Evolutionary conservation across 2,329 filamentous ascomycete genomes (phyloP).

Genomic region (Colletotrichum cordylinicola): DNA sequence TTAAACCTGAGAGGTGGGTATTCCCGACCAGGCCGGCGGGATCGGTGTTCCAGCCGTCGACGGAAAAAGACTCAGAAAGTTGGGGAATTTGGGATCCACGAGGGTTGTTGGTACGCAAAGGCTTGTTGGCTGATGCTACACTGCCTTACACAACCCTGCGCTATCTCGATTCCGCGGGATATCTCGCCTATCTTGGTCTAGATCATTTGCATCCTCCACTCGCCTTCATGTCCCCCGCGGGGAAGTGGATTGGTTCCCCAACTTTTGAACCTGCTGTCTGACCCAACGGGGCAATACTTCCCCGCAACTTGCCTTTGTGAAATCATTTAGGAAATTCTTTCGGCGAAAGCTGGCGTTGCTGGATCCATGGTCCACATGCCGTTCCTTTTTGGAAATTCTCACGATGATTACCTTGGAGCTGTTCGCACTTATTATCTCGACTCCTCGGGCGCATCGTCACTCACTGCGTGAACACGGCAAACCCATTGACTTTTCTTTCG

Average conservation of each 20-base stretch:
- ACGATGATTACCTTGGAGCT: background rate
- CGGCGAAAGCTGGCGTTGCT: background rate
- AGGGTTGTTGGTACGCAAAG: background rate
- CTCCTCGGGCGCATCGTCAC: background rate
- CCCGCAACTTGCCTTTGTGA: background rate
- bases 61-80: background rate
- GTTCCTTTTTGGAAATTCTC: background rate
- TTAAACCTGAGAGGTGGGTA: background rate
- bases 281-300: background rate
- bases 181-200: constrained; percentile 2
- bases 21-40: background rate
- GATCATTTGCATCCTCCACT: background rate
- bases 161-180: constrained; percentile 7
- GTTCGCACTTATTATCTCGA: background rate
- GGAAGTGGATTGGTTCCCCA: constrained; percentile 16
- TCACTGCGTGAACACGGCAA: background rate
- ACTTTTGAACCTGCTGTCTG: background rate
- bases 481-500: background rate
- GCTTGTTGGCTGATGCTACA: background rate
- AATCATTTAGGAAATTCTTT: background rate
- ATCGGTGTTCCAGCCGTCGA: constrained; percentile 3
- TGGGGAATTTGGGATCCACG: background rate
- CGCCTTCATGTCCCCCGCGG: background rate
- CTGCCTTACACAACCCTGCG: background rate
- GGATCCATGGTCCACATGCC: background rate